Conservation (phyloP, 1,139 yeast genomes). For the Kluyveromyces sp. region DNA sequence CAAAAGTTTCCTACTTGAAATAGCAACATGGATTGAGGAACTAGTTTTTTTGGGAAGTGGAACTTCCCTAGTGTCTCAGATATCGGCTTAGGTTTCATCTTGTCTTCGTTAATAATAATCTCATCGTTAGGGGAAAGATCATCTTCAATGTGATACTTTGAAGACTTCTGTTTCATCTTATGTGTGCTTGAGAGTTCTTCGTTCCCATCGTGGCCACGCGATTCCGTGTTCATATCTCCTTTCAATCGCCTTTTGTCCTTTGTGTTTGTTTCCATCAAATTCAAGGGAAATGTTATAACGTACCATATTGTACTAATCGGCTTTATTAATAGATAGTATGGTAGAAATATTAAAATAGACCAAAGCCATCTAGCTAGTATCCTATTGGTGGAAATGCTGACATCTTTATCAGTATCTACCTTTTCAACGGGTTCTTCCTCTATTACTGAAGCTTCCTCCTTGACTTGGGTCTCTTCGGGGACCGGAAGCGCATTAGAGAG, state of each 20-base stretch:
- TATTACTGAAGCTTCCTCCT: background rate
- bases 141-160: conserved; percentile 12
- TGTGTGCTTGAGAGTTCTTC: background rate
- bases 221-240: background rate
- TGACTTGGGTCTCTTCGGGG: background rate
- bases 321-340: conserved; percentile 36
- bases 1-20: conserved; percentile 52
- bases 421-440: background rate
- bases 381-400: background rate
- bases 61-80: conserved; percentile 26
- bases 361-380: conserved; percentile 6
- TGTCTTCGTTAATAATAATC: conserved; percentile 6
- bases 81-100: conserved; percentile 5
- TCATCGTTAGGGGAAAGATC: conserved; percentile 3
- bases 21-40: conserved; percentile 28
- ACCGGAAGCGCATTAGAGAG: conserved; percentile 2
- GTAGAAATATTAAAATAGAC: conserved; percentile 33
- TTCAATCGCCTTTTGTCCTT: conserved; percentile 2
- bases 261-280: conserved; percentile 30
- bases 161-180: background rate
- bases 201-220: background rate
- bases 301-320: conserved; percentile 42
- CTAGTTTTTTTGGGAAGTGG: conserved; percentile 40
- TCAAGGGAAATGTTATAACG: conserved; percentile 43
- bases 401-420: background rate